phyloP scores from a whole-genome alignment of 495 filamentous ascomycete genomes.

The Halenospora varia region DNA sequence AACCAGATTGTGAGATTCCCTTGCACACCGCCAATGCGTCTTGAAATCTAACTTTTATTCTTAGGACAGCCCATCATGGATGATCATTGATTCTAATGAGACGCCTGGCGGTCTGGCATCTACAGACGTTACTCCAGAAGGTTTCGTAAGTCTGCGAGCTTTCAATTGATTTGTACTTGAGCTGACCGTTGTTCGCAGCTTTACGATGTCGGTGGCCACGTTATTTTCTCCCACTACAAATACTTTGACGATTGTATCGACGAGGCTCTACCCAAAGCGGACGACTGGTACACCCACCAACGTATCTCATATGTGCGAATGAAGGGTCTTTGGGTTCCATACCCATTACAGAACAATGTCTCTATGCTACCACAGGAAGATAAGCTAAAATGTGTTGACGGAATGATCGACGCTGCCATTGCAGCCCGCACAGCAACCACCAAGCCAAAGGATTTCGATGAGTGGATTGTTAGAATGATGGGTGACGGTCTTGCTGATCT shows the following conservation, averaged over 20 bases:
- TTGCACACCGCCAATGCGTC: slow-evolving; percentile 15
- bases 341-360: slow-evolving; percentile 99
- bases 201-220: slow-evolving; percentile 98
- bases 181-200: slow-evolving; percentile 50
- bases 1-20: slow-evolving; percentile 79
- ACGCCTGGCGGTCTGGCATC: slow-evolving; percentile 95
- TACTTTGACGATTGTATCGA: slow-evolving; percentile 99
- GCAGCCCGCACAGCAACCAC: slow-evolving; percentile 79
- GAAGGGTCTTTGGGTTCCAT: slow-evolving; percentile 94
- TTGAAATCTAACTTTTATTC: slow-evolving; percentile 14
- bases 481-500: slow-evolving; percentile 86
- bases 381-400: slow-evolving; percentile 91
- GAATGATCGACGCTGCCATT: slow-evolving; percentile 93
- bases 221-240: slow-evolving; percentile 99
- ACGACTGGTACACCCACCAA: slow-evolving; percentile 97
- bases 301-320: slow-evolving; percentile 98
- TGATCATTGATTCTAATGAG: slow-evolving; percentile 91
- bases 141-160: slow-evolving; percentile 72
- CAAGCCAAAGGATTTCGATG: slow-evolving; percentile 94
- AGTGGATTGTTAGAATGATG: slow-evolving; percentile 96
- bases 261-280: slow-evolving; percentile 87
- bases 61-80: slow-evolving; percentile 87
- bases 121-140: slow-evolving; percentile 92
- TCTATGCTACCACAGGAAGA: slow-evolving; percentile 97
- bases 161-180: not conserved